Conservation (phyloP, 2,329 filamentous ascomycete species). For the Dothiorella sarmentorum region DNA sequence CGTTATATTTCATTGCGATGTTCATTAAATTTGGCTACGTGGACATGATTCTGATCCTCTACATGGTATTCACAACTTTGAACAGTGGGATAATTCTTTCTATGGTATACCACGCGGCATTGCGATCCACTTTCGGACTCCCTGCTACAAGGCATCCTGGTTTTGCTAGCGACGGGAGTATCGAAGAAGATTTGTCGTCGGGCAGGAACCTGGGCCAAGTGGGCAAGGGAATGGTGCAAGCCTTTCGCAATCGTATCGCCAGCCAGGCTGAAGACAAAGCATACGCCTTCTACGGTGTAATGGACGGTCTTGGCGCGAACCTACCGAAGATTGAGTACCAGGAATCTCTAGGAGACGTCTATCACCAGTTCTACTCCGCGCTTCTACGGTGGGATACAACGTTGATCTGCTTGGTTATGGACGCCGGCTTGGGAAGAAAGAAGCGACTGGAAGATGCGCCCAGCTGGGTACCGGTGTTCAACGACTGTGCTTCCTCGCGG, state of each 20-base stretch:
- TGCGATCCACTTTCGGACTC: no score
- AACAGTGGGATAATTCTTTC: no score
- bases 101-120: no score
- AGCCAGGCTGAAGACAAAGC: neutral
- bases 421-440: neutral
- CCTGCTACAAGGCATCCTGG: neutral
- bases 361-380: neutral
- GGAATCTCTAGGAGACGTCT: neutral
- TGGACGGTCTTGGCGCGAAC: neutral
- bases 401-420: neutral
- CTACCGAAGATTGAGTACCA: neutral
- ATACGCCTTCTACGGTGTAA: neutral
- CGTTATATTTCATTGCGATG: no score
- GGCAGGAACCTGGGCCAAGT: neutral
- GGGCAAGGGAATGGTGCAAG: neutral
- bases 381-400: neutral
- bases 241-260: neutral
- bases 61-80: no score
- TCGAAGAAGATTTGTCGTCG: neutral
- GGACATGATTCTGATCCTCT: no score
- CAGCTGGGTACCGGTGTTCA: neutral
- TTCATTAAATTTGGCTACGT: no score
- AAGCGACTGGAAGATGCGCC: neutral
- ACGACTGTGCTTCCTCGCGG: neutral
- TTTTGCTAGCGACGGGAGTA: neutral